Percentiles rank a stretch among this genome's conserved stretches.
phyloP scores from a whole-genome alignment of 805 yeast species.

The Starmerella gropengiesseri region DNA sequence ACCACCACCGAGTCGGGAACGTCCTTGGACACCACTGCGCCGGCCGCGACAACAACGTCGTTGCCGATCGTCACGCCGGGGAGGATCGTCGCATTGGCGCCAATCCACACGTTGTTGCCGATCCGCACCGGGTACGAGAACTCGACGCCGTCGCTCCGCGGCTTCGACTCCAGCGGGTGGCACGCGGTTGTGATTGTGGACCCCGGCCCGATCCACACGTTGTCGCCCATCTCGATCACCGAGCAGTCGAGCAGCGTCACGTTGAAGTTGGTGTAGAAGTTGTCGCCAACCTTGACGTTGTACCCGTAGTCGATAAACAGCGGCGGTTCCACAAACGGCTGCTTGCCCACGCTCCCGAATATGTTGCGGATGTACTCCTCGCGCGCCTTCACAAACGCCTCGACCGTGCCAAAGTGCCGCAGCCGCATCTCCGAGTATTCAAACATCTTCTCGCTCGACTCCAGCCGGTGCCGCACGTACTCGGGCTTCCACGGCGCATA shows the following conservation, averaged over 20 bases:
- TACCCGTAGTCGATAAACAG: slow-evolving; percentile 59
- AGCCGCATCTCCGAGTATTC: slow-evolving; percentile 27
- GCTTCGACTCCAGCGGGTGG: slow-evolving; percentile 43
- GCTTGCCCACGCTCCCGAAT: slow-evolving; percentile 40
- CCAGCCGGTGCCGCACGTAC: slow-evolving; percentile 24
- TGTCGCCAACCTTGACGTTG: slow-evolving; percentile 47
- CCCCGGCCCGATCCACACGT: slow-evolving; percentile 54
- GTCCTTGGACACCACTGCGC: slow-evolving; percentile 49
- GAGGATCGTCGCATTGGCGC: slow-evolving; percentile 42
- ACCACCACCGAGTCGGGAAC: slow-evolving; percentile 47
- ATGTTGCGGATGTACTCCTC: slow-evolving; percentile 31
- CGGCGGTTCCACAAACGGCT: slow-evolving; percentile 42
- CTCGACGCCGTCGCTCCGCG: slow-evolving; percentile 41
- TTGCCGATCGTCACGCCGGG: slow-evolving; percentile 62
- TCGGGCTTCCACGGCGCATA: slow-evolving; percentile 32
- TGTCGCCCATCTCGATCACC: slow-evolving; percentile 48
- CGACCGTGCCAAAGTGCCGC: slow-evolving; percentile 22
- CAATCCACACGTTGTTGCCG: slow-evolving; percentile 62
- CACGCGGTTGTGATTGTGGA: slow-evolving; percentile 50
- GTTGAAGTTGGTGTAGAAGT: slow-evolving; percentile 48
- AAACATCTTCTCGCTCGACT: slow-evolving; percentile 28
- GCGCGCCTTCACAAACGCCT: slow-evolving; percentile 32
- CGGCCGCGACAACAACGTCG: slow-evolving; percentile 54
- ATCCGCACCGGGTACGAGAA: slow-evolving; percentile 47
- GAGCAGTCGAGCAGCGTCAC: slow-evolving; percentile 48